Base-by-base conservation (phyloP, 139 green algal species). In the Limnomonas spitsbergensis region DNA sequence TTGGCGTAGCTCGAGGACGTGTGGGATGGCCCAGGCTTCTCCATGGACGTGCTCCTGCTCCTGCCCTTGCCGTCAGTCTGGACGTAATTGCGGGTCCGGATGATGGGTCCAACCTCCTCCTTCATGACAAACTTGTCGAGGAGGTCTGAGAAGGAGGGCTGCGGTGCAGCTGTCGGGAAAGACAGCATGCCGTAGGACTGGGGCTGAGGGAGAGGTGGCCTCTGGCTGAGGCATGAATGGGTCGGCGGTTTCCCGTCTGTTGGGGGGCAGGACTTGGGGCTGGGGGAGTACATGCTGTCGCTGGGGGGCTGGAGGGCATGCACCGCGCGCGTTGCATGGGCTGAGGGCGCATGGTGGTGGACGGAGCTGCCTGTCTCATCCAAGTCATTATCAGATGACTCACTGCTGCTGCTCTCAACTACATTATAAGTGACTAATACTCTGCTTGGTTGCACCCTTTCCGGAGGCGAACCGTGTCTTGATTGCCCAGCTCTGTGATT, bases 341-440 rank as follows among this genome's bases (percentile, higher is more conserved):
- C 47, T 29, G 47, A 61, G 47, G 47, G 20, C 47, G 47, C 47
- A 20, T 20, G 14, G 14, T 61, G 47, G 20, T 61, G 14, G 47
- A 61, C 47, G 47, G 47, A 29, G 47, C n/a, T n/a, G n/a, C n/a
- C n/a, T n/a, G n/a, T n/a, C n/a, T n/a, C n/a, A n/a, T n/a, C n/a
- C n/a, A n/a, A n/a, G n/a, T n/a, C n/a, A n/a, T n/a, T 61, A 61
- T 61, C 47, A 61, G 47, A 61, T 29, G 47, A 61, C 14, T 61
- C 20, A 20, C 14, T 14, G 20, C 47, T 61, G 47, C 47, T 61
- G 14, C 20, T 61, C 47, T 61, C 47, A 29, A 61, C 47, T 61
- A 20, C 47, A 61, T 29, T 61, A 29, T 20, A 61, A 61, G 47
- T 61, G n/a, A n/a, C n/a, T n/a, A n/a, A n/a, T n/a, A n/a, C n/a